Conservation (phyloP, 2,329 filamentous ascomycete genomes). For the Cercospora berteroae region DNA sequence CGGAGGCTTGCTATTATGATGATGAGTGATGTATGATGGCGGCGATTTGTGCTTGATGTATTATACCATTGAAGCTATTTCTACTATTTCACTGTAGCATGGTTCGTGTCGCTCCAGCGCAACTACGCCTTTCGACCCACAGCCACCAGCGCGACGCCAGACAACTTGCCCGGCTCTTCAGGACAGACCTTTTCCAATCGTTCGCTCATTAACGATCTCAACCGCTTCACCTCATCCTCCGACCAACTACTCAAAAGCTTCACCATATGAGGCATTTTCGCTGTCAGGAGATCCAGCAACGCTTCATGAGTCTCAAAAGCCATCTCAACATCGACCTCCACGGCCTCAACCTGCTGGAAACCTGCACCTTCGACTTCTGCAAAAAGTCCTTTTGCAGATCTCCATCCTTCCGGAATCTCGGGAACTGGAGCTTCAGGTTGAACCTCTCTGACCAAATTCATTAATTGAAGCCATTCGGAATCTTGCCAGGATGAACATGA, state of each 20-base stretch:
- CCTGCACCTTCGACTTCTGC: constrained; percentile 32
- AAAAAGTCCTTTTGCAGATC: constrained; percentile 18
- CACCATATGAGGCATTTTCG: constrained; percentile 30
- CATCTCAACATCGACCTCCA: constrained; percentile 31
- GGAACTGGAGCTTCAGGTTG: constrained; percentile 25
- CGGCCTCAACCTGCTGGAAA: constrained; percentile 29
- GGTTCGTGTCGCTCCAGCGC: neutral
- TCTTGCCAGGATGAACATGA: constrained; percentile 32
- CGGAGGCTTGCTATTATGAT: constrained; percentile 46
- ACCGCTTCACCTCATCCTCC: constrained; percentile 25
- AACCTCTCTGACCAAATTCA: constrained; percentile 24
- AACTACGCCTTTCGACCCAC: constrained; percentile 27
- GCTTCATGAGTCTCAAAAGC: constrained; percentile 18
- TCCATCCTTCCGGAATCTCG: constrained; percentile 31
- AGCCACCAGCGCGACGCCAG: constrained; percentile 31
- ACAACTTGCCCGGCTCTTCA: constrained; percentile 29
- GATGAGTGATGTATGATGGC: neutral
- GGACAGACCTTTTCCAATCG: constrained; percentile 26
- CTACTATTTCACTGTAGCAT: too few species aligned
- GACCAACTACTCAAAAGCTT: constrained; percentile 27
- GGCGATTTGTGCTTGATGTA: neutral
- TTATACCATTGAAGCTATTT: neutral
- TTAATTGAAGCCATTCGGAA: constrained; percentile 33
- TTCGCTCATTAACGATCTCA: constrained; percentile 22
- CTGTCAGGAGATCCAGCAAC: constrained; percentile 23